Base-by-base conservation (phyloP, 345 rosid species). In the Pistacia integerrima region DNA sequence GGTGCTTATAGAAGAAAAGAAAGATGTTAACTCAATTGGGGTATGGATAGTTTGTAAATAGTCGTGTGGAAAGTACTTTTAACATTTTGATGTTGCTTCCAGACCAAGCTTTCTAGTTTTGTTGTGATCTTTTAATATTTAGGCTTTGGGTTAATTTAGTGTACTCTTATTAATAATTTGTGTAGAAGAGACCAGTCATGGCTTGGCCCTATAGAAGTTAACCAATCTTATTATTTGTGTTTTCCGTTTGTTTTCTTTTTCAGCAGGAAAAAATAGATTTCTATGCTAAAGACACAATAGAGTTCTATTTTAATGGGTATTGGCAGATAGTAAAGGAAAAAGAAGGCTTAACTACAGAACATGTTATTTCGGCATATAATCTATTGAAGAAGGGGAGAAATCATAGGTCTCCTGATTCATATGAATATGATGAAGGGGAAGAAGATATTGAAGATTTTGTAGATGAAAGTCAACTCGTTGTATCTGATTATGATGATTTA, bases 271-370 rank as follows among this genome's bases (percentile, higher is more conserved):
- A 72, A 67, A 56, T 90, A 72, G 86, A 88, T 62, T 87, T 85
- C 28, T 64, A 73, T 33, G 89, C 75, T 71, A 36, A n/a, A 68
- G 83, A 76, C 18, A 82, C 88, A 63, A 69, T 56, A 3, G 88
- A 90, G 69, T 80, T 61, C 52, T 18, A 80, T 38, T 88, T 88
- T 82, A 85, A 83, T 74, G 59, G 12, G 18, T 90, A 90, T 33
- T 90, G 91, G 91, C 84, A 82, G 56, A 74, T 77, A n/a, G 69
- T 82, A 20, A 87, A 86, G 77, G 52, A 55, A 36, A 74, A 78
- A 58, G 84, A 86, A 74, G 67, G 75, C 4, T 74, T 88, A 66
- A 82, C 82, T 55, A 55, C 78, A 28, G 67, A 78, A 38, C 80
- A 79, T 14, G 67, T 88, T 67, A 69, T 60, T 67, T 66, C 80